phyloP scores from a whole-genome alignment of 2,329 filamentous ascomycete species.

The Cordyceps farinosa region DNA sequence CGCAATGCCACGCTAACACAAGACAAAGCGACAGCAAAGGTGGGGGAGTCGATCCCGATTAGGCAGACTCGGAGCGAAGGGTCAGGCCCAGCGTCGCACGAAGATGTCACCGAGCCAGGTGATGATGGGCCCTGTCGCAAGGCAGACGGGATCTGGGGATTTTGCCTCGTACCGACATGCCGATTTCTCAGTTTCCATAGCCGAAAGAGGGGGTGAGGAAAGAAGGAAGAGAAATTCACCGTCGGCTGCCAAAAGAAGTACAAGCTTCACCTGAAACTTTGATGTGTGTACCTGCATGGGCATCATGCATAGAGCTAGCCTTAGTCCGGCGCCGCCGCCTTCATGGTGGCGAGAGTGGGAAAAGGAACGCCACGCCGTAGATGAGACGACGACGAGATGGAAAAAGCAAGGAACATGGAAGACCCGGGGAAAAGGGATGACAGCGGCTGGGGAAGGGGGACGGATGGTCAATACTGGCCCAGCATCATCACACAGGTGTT shows the following conservation, averaged over 20 bases:
- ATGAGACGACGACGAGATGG: background rate
- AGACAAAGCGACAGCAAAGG: background rate
- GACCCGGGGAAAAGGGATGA: background rate
- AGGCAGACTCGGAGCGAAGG: background rate
- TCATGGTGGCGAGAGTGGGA: background rate
- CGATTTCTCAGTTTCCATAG: too few species aligned
- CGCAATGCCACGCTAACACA: background rate
- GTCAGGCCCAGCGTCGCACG: too few species aligned
- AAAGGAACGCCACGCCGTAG: background rate
- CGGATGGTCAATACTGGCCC: background rate
- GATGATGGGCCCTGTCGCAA: too few species aligned
- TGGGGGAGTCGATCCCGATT: background rate
- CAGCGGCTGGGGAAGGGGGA: background rate
- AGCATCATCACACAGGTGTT: too few species aligned
- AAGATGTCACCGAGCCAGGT: too few species aligned
- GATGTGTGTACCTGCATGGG: background rate
- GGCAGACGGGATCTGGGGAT: too few species aligned
- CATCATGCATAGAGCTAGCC: background rate
- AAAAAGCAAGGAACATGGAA: background rate
- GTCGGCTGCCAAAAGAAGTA: too few species aligned
- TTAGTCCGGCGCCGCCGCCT: background rate
- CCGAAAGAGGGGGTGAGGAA: too few species aligned
- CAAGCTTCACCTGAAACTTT: constrained; percentile 5
- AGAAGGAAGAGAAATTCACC: too few species aligned
- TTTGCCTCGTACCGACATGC: too few species aligned